Percentiles rank a stretch among this genome's conserved stretches.
These are phyloP conservation scores for Trichosanthes truncata DNA, from an alignment of 306 rosid species.

Conservation along the genomic window DNA sequence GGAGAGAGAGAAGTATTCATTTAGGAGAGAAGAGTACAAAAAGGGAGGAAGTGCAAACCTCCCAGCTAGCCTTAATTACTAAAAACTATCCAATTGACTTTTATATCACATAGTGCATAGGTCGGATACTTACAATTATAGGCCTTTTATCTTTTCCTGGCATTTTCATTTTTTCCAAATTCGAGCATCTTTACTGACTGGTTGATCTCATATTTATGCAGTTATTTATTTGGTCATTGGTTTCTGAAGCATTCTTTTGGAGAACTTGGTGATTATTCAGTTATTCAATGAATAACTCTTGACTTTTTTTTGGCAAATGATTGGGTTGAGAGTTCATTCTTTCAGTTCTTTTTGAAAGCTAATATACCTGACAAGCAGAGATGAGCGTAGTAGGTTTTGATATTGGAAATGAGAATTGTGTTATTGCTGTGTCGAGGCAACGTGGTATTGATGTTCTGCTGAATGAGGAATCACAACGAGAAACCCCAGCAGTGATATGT, in stretches of 20 bases:
- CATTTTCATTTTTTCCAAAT: background rate
- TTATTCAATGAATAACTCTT: background rate
- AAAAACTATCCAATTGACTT: background rate
- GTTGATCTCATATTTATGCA: background rate
- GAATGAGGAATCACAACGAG: slow-evolving; percentile 86
- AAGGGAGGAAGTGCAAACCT: background rate
- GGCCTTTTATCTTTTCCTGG: background rate
- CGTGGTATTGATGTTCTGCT: slow-evolving; percentile 86
- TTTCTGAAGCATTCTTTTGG: slow-evolving; percentile 8
- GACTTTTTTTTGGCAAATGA: background rate
- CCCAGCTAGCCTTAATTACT: background rate
- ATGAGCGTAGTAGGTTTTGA: slow-evolving; percentile 97
- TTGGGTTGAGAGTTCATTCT: slow-evolving; percentile 6
- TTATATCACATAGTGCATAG: background rate
- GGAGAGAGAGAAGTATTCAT: background rate
- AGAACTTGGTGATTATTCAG: background rate
- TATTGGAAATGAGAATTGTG: slow-evolving; percentile 95
- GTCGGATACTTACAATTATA: background rate
- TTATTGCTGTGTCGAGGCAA: slow-evolving; percentile 75
- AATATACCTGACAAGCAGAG: slow-evolving; percentile 6
- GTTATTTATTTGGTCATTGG: background rate
- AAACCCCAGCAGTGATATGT: slow-evolving; percentile 78
- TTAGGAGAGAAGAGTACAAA: background rate
- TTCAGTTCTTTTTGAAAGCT: background rate
- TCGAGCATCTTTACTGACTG: background rate